These are phyloP conservation scores for Ganoderma resinaceum DNA, from an alignment of 1,284 basidiomycete genomes.

Conservation along the genomic window DNA sequence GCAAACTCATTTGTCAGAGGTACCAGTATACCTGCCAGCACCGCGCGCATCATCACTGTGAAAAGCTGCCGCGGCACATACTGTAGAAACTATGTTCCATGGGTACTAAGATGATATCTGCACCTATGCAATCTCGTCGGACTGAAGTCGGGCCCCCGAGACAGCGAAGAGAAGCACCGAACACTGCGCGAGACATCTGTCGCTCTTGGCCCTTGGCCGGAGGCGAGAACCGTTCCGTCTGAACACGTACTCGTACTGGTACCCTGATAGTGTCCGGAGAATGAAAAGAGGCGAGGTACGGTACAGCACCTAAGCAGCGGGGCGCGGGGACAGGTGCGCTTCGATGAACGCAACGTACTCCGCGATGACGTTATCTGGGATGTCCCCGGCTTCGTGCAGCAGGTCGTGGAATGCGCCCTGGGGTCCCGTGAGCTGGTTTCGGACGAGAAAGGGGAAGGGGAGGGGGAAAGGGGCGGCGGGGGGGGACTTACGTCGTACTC, in stretches of 20 bases:
- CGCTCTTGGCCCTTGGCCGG: not conserved
- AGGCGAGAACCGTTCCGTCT: not conserved
- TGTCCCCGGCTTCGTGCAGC: not conserved
- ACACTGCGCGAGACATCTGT: not conserved
- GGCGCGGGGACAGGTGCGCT: not conserved
- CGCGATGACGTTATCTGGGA: not conserved
- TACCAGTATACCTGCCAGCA: not conserved
- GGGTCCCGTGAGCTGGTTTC: not conserved
- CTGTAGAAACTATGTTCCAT: too few species aligned
- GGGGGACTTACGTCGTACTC: constrained; percentile 44
- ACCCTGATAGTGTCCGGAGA: not conserved
- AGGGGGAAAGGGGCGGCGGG: not conserved
- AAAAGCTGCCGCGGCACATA: too few species aligned
- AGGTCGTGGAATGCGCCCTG: not conserved
- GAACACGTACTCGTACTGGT: not conserved
- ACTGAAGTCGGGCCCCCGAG: not conserved
- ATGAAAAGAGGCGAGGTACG: not conserved
- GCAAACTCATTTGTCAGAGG: not conserved
- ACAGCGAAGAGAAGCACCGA: not conserved
- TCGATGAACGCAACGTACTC: constrained; percentile 1
- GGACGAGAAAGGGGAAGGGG: too few species aligned
- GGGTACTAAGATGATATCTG: not conserved
- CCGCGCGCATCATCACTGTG: not conserved
- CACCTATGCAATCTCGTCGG: not conserved
- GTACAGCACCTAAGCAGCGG: not conserved